phyloP scores from a whole-genome alignment of 1,284 basidiomycete genomes.

The Coniophora puteana region DNA sequence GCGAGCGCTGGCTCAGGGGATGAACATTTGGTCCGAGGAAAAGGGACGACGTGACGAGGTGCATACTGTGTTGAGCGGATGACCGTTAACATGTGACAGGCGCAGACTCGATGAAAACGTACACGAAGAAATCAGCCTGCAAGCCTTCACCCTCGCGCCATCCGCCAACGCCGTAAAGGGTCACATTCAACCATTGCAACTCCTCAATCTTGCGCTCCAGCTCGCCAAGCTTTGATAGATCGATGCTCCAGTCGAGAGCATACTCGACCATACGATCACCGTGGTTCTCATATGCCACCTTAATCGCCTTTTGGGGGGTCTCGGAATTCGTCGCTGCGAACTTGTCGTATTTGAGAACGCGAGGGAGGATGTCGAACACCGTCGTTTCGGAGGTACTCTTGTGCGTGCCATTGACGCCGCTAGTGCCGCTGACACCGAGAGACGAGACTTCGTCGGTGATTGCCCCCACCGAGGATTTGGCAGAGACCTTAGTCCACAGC shows the following conservation, averaged over 20 bases:
- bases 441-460: constrained; percentile 3
- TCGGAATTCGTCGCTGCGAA: neutral
- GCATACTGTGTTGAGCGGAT: no score
- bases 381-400: constrained; percentile 8
- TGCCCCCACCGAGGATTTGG: constrained; percentile 9
- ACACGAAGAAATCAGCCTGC: constrained; percentile 43
- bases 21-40: neutral
- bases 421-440: neutral
- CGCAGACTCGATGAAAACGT: no score
- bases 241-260: constrained; percentile 7
- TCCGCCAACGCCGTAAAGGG: constrained; percentile 39
- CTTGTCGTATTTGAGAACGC: constrained; percentile 2
- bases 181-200: constrained; percentile 32
- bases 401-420: neutral
- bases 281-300: neutral
- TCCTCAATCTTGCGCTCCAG: constrained; percentile 38
- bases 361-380: constrained; percentile 11
- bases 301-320: neutral
- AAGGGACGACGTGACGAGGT: constrained; percentile 34
- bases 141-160: constrained; percentile 31
- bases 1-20: constrained; percentile 34
- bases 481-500: constrained; percentile 1
- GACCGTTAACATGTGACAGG: no score
- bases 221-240: constrained; percentile 16
- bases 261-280: constrained; percentile 1